Conservation (phyloP, 2,329 filamentous ascomycete genomes). For the Nannizziopsis barbatae region DNA sequence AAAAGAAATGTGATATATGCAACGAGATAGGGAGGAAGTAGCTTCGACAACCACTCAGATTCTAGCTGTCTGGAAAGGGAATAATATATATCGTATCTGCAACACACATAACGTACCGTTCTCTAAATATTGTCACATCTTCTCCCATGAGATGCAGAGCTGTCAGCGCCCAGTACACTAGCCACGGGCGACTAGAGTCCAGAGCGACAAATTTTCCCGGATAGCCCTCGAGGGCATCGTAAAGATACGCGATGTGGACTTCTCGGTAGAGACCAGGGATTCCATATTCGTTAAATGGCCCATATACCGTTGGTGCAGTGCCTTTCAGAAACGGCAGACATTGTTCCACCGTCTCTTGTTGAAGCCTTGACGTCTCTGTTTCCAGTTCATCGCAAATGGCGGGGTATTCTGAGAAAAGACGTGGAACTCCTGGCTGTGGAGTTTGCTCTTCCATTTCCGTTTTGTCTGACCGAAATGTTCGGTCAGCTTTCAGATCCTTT, state of each 20-base stretch:
- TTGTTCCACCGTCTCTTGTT: conserved; percentile 56
- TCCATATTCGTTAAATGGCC: conserved; percentile 56
- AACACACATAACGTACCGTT: conserved; percentile 39
- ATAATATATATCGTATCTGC: neutral
- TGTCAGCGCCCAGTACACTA: conserved; percentile 82
- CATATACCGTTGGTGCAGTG: conserved; percentile 39
- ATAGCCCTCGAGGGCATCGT: conserved; percentile 45
- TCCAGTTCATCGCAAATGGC: conserved; percentile 53
- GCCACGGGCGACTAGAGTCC: conserved; percentile 85
- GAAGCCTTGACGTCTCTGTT: conserved; percentile 57
- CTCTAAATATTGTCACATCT: conserved; percentile 55
- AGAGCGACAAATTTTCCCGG: conserved; percentile 60
- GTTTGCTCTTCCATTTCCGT: conserved; percentile 9
- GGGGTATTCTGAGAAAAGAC: conserved; percentile 39
- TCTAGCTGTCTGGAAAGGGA: neutral
- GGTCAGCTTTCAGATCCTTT: neutral
- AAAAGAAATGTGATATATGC: conserved; percentile 5
- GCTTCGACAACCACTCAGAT: neutral
- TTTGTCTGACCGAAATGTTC: neutral
- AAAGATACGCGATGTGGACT: conserved; percentile 41
- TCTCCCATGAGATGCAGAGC: conserved; percentile 66
- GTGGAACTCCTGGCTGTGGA: conserved; percentile 25
- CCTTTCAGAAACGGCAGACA: conserved; percentile 57
- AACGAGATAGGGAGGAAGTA: neutral
- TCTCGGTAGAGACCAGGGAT: conserved; percentile 61